phyloP scores from a whole-genome alignment of 2,329 filamentous ascomycete species.

The Aureobasidium lini region DNA sequence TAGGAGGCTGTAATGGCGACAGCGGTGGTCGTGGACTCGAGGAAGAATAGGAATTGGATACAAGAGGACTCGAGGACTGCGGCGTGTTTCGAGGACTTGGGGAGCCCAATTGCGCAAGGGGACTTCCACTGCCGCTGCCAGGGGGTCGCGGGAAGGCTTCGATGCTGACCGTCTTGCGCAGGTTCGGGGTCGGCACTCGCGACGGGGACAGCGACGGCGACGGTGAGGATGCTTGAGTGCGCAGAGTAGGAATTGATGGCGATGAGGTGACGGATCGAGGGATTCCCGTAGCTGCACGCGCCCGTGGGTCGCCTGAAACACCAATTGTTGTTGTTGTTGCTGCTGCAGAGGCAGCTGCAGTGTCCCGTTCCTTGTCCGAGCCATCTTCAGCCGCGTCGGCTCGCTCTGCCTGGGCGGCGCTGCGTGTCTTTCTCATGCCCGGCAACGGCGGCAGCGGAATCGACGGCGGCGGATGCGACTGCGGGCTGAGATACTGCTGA shows the following conservation, averaged over 20 bases:
- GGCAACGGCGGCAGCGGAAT: conserved; percentile 13
- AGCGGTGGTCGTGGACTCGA: conserved; percentile 24
- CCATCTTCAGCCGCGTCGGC: background rate
- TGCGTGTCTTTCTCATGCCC: conserved; percentile 2
- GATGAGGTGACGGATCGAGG: conserved; percentile 19
- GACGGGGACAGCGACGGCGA: conserved; percentile 35
- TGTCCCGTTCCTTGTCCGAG: background rate
- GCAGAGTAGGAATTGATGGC: conserved; percentile 31
- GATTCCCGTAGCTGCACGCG: background rate
- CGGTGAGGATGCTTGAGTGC: conserved; percentile 43
- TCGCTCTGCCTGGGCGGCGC: too few species aligned
- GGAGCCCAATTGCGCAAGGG: conserved; percentile 37
- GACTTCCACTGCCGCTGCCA: conserved; percentile 49
- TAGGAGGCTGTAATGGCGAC: conserved; percentile 24
- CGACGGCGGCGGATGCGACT: conserved; percentile 1
- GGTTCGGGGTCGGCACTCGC: conserved; percentile 33
- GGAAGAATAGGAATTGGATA: conserved; percentile 39
- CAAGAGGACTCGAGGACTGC: background rate
- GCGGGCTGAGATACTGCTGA: background rate
- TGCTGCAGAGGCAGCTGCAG: background rate
- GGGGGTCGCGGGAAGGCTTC: conserved; percentile 90
- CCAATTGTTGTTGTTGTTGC: background rate
- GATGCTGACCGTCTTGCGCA: conserved; percentile 87
- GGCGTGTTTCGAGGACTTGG: background rate
- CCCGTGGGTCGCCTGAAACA: background rate